Evolutionary conservation across 225 moss, liverwort and hornwort genomes (phyloP), one percentile per base, ranked within the genome.

Genomic region (Straminergon stramineum): DNA sequence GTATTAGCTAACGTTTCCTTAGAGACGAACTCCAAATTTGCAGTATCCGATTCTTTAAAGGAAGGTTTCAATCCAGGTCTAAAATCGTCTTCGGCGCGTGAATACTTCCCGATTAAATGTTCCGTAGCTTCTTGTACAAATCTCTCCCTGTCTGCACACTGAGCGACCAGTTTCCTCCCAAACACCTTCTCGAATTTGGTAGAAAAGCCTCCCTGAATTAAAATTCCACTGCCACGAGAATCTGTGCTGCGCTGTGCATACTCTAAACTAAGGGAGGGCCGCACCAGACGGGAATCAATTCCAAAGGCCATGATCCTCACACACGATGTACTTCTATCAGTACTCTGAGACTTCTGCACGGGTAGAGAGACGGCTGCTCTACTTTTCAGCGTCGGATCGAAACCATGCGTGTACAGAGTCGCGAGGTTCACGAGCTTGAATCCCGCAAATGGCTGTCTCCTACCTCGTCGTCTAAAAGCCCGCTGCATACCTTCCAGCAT

Each of bases 401-500:
- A 80, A 63, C 88, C 71, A 88, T 88, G 88, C 62, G 85, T 90
- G 53, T 89, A 85, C 83, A 94, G 82, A 85, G 88, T 64, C 55
- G 84, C 87, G 10, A 92, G 81, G 83, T 66, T 83, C 52, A 88
- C 35, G 57, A 91, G 75, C 79, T 85, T 90, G 83, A 35, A 92
- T 77, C 74, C 91, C 76, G 34, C 86, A 87, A 61, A 86, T 77
- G 57, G 51, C 86, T 90, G 88, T 79, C 87, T 87, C 89, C 93
- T 52, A 88, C 84, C 69, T 66, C 90, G 88, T 79, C 86, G 85
- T 82, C 89, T 86, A 66, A 76, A 81, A 53, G 86, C 69, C 45
- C 81, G 84, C 90, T 91, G 94, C 94, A 94, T 94, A 52, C 81
- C 89, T 85, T 69, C 87, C 39, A 90, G 66, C 20, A 52, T 75